Evolutionary conservation across 345 rosid genomes (phyloP), one percentile per base, ranked within the genome.

Genomic region (Leavenworthia alabamica): DNA sequence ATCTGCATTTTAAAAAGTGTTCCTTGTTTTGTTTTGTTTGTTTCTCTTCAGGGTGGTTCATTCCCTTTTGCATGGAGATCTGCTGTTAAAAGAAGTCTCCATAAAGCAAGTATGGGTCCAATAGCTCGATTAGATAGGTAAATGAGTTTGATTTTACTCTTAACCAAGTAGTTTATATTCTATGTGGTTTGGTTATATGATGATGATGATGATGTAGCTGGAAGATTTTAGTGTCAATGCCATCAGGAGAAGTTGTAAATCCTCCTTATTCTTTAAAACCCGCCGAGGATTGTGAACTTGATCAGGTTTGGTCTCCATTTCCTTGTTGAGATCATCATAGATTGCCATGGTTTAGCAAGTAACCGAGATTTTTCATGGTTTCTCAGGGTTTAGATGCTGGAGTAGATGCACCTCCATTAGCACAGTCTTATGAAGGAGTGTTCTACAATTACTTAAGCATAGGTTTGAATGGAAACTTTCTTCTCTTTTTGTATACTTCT

Each of bases 61-160:
- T 90, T 90, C 73, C 97, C 99, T 49, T 83, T 84, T 78, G 85
- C 83, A 33, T 94, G 99, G 99, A 94, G 84, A 88, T 83, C 93
- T 2, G 95, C 95, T 23, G 67, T 90, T 46, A 94, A 94, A 78
- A 77, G 83, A 75, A 75, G 79, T 56, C 89, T 94, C 45, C 73
- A 78, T 41, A 84, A 81, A 35, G 96, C 89, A 47, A 76, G 75
- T 35, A 56, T 66, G 1, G 84, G 89, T 56, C 83, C 81, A 54
- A 55, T 82, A 62, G 80, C 85, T 71, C 86, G 82, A 59, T 60
- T 94, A 24, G 99, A 90, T 59, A 86, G 97, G 99, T 84, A 62
- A 61, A 45, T n/a, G n/a, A 13, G 42, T 37, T 32, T 27, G 27
- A 1, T 42, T 37, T 17, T 15, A 0, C 15, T 0, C 8, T 1